A percentile compares a stretch with the other conserved stretches of the same genome.
Conservation (phyloP, 116 monocot species). For the Papilionanthe hybrid region DNA sequence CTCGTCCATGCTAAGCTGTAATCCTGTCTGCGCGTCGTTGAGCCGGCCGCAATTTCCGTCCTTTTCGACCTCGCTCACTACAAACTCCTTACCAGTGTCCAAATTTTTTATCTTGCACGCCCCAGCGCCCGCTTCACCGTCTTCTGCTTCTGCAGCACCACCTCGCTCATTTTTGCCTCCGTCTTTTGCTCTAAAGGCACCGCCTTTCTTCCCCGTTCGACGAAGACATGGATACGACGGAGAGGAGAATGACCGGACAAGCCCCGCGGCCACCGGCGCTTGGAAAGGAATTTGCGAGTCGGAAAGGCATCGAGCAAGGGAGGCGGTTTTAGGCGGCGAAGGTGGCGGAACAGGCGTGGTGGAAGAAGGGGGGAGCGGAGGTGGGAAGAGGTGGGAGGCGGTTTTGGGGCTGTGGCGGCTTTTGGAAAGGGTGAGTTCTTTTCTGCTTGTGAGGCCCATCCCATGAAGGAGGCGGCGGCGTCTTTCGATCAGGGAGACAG, state of each 20-base stretch:
- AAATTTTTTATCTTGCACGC: conserved; percentile 62
- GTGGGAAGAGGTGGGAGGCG: conserved; percentile 1
- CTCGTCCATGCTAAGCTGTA: conserved; percentile 65
- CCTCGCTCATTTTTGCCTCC: not conserved
- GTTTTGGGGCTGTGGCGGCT: not conserved
- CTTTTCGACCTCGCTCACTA: conserved; percentile 42
- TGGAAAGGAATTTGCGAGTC: conserved; percentile 7
- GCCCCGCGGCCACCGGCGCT: not conserved
- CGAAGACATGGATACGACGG: conserved; percentile 18
- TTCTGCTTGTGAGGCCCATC: conserved; percentile 72
- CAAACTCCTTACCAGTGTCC: conserved; percentile 83
- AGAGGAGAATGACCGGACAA: conserved; percentile 15
- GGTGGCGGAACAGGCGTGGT: not conserved
- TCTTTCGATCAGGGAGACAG: conserved; percentile 63
- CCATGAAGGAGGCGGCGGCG: conserved; percentile 67
- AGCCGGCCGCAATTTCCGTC: conserved; percentile 42
- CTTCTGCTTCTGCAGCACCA: not conserved
- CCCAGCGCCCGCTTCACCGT: not conserved
- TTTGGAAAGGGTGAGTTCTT: conserved; percentile 10
- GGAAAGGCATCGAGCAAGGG: conserved; percentile 19
- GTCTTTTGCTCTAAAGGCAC: not conserved
- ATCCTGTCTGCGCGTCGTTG: conserved; percentile 56
- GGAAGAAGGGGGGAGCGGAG: not conserved
- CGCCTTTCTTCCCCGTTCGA: not conserved
- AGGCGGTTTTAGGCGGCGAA: not conserved